Base-by-base conservation (phyloP, 2,329 filamentous ascomycete species). In the Fusarium phyllophilum region DNA sequence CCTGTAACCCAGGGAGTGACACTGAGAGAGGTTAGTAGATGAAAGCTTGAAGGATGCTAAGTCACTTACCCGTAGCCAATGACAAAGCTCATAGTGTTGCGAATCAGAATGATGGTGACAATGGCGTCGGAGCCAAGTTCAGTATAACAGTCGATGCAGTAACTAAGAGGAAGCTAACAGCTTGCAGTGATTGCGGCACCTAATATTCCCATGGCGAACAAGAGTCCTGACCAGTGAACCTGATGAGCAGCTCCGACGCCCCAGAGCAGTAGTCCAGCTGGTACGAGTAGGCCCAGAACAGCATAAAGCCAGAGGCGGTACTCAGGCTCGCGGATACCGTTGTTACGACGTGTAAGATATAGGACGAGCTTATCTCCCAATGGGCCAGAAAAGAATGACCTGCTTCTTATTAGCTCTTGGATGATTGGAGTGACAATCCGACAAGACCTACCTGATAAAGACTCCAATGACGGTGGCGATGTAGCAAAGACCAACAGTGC, bases 341-440 rank as follows among this genome's bases (percentile, higher is more conserved):
- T 31, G 13, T 33, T 45, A 5, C 24, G 24, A 12, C 39, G 49
- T 0, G 51, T 24, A 31, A 36, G 15, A 31, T 36, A 57, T 1
- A 62, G 6, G 12, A 44, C 33, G 3, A 62, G 12, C 31, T 38
- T 45, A 10, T 62, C 39, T 17, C 49, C 49, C 3, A 33, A 1
- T 4, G 7, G 49, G 0, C 49, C 59, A 3, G 58, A 62, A 11
- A 42, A 31, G 20, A 56, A 62, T 17, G 49, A 11, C 6, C 58
- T 62, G 15, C 5, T 36, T 7, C 8, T 7, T 6, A 11, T 61
- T 36, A 59, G 33, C n/a, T 2, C 1, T 8, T 11, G 13, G 6
- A 4, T 3, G 5, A 14, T 26, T 8, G 9, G 17, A 20, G 18
- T 14, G 24, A 14, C 1, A 46, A 0, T 7, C 5, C 6, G 18